Evolutionary conservation across 352 stramenopile genomes (phyloP), one percentile per base, ranked within the genome.

Genomic region (Pythium periplocum): DNA sequence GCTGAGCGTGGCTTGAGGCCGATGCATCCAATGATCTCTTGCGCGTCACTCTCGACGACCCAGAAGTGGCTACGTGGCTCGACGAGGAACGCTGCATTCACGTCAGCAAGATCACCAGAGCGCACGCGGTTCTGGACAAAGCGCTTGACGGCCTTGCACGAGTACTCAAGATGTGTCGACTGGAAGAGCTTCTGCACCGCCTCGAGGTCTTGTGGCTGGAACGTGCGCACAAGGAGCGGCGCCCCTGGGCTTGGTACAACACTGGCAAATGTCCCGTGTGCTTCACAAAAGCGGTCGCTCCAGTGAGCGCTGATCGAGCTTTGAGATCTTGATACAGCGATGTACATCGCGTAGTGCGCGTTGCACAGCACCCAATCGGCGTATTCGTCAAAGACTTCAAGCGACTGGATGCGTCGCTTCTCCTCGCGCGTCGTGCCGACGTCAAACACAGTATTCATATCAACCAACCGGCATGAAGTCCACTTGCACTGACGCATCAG

Each of bases 311-410:
- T 49, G 3, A 30, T n/a, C 42, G 61, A 41, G 9, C 68, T 73
- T 26, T 26, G 17, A 26, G 17, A 26, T 26, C 17, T 26, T 26
- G 17, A 26, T 26, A 26, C 17, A 12, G 69, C 77, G 8, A 91
- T 44, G 33, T 77, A 72, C 12, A 91, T 59, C 2, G 69, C 80
- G 47, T 91, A 91, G 53, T 87, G 80, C 0, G 77, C 61, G 51
- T 87, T 91, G 54, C 69, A 76, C 32, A 87, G 55, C 35, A 60
- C 63, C 80, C 72, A 86, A 59, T 91, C 80, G 10, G 66, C 65
- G 51, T 71, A 83, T 40, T 91, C 80, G 51, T 91, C 80, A 46
- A 91, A 91, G 4, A 65, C 61, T 40, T 91, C 80, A 30, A 88
- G 63, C 1, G 53, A 40, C n/a, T 65, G 40, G n/a, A 87, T 32